These are phyloP conservation scores for Boletus edulis DNA, from an alignment of 768 basidiomycete genomes.

Conservation along the genomic window DNA sequence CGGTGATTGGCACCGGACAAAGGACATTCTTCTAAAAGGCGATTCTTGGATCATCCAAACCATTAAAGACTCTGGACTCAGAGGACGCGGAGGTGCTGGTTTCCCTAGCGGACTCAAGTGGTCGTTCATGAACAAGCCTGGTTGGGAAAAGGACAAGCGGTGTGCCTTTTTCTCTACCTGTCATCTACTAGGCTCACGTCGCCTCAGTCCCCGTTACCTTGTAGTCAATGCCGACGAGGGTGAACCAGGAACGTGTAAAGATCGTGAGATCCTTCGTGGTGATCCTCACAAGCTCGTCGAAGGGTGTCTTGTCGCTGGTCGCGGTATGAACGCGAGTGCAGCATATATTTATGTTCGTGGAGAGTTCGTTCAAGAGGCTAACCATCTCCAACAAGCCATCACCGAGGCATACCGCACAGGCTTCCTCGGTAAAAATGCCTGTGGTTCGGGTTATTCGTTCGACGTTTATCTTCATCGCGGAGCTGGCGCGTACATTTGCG, in stretches of 20 bases:
- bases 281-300: slow-evolving; percentile 99
- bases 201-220: slow-evolving; percentile 83
- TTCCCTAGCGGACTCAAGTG: slow-evolving; percentile 97
- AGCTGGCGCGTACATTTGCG: slow-evolving; percentile 97
- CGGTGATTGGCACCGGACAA: slow-evolving; percentile 98
- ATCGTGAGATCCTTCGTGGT: slow-evolving; percentile 95
- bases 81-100: slow-evolving; percentile 95
- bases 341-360: slow-evolving; percentile 99
- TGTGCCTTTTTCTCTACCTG: slow-evolving; percentile 28
- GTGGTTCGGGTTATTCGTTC: slow-evolving; percentile 90
- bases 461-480: slow-evolving; percentile 99
- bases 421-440: slow-evolving; percentile 85
- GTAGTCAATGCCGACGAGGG: slow-evolving; percentile 99
- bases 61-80: slow-evolving; percentile 93
- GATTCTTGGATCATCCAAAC: slow-evolving; percentile 97
- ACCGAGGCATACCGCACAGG: slow-evolving; percentile 91
- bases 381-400: slow-evolving; percentile 93
- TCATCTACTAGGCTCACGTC: neutral
- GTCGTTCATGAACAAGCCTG: slow-evolving; percentile 99
- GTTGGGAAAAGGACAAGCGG: slow-evolving; percentile 93
- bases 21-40: slow-evolving; percentile 93
- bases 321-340: slow-evolving; percentile 94
- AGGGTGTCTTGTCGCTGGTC: slow-evolving; percentile 95
- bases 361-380: slow-evolving; percentile 95
- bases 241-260: slow-evolving; percentile 98